Percentiles rank a stretch among this genome's conserved stretches.
Conservation (phyloP, 768 basidiomycete species). For the Gymnopilus dilepis region DNA sequence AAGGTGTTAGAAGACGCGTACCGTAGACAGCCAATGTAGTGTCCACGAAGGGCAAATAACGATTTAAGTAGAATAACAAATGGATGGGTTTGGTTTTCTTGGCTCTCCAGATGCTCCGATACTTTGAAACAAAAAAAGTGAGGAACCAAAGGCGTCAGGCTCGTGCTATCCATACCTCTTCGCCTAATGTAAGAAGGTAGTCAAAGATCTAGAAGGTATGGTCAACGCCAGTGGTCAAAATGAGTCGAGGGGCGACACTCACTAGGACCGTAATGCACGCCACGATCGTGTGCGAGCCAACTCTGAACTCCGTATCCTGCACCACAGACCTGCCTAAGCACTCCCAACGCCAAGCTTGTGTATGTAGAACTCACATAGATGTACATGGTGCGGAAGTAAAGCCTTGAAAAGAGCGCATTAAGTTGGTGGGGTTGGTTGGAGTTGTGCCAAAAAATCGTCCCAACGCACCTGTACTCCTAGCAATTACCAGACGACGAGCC, state of each 20-base stretch:
- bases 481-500: slow-evolving; percentile 4
- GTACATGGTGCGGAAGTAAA: slow-evolving; percentile 13
- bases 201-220: slow-evolving; percentile 11
- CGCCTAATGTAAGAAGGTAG: slow-evolving; percentile 16
- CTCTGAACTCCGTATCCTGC: slow-evolving; percentile 14
- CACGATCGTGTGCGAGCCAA: slow-evolving; percentile 12
- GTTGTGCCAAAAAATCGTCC: neutral
- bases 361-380: slow-evolving; percentile 16
- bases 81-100: slow-evolving; percentile 9
- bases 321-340: neutral
- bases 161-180: slow-evolving; percentile 12
- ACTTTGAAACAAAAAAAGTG: neutral
- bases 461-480: slow-evolving; percentile 5
- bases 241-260: neutral
- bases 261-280: slow-evolving; percentile 16
- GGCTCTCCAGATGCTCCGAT: slow-evolving; percentile 20
- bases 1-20: neutral
- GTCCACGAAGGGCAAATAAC: slow-evolving; percentile 27
- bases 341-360: neutral
- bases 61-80: slow-evolving; percentile 20
- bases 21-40: slow-evolving; percentile 20
- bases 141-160: neutral
- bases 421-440: neutral
- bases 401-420: neutral
- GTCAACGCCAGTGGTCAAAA: neutral